phyloP scores from a whole-genome alignment of 257 asterid genomes.

The Petrea volubilis region DNA sequence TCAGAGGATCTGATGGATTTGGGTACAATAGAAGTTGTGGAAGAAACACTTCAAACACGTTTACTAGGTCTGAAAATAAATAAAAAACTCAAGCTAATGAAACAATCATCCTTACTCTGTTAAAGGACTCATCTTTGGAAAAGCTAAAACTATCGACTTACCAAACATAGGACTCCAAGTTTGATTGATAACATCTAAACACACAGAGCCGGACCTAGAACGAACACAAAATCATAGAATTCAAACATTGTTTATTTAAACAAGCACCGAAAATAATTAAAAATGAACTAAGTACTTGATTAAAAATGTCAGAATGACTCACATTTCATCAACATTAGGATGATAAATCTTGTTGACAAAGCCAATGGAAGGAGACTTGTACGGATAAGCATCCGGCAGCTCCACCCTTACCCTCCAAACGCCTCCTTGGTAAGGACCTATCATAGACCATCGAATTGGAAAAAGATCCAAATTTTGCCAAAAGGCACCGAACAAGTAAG shows the following conservation, averaged over 20 bases:
- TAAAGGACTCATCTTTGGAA: not conserved
- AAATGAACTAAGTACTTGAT: not conserved
- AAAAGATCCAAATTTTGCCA: not conserved
- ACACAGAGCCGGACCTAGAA: conserved; percentile 91
- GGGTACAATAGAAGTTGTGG: conserved; percentile 95
- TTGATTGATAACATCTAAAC: conserved; percentile 92
- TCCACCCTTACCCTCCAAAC: conserved; percentile 86
- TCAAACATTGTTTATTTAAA: not conserved
- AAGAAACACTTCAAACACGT: conserved; percentile 91
- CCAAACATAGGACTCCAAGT: conserved; percentile 99
- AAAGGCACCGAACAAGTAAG: not conserved
- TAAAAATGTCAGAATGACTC: conserved; percentile 37
- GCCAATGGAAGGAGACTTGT: conserved; percentile 88
- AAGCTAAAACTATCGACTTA: conserved; percentile 23
- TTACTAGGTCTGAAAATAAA: conserved; percentile 68
- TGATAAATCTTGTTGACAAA: conserved; percentile 86
- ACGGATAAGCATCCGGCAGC: conserved; percentile 90
- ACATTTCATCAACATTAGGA: conserved; percentile 95
- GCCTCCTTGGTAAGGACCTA: conserved; percentile 93
- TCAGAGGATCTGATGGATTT: conserved; percentile 86
- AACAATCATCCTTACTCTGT: not conserved
- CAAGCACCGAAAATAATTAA: not conserved
- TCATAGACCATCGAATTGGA: conserved; percentile 27
- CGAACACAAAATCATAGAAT: not conserved
- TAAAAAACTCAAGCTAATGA: conserved; percentile 6